Conservation (phyloP, 2,329 filamentous ascomycete species). For the Lecanoromycetidae sp. region DNA sequence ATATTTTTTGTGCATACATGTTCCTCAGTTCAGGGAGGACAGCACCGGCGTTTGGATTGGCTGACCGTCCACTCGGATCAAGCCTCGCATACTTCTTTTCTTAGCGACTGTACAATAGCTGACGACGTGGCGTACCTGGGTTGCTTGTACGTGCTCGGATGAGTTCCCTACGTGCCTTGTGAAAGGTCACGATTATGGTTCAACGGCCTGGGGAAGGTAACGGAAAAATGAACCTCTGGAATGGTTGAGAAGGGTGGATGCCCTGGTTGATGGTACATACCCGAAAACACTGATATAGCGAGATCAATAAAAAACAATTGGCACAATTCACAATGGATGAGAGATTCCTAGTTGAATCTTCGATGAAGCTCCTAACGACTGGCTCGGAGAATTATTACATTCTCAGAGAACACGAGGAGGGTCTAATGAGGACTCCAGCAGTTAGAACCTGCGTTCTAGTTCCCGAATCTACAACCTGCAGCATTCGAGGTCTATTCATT, state of each 20-base stretch:
- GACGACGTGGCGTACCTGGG: slow-evolving; percentile 5
- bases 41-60: slow-evolving; percentile 4
- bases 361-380: no score
- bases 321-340: no score
- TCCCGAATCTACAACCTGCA: no score
- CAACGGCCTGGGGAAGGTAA: slow-evolving; percentile 3
- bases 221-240: neutral
- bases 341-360: no score
- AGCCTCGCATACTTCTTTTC: slow-evolving; percentile 1
- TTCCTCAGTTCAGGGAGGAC: neutral
- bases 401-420: no score
- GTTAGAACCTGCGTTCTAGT: no score
- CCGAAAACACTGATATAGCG: slow-evolving; percentile 1
- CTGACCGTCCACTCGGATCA: slow-evolving; percentile 1
- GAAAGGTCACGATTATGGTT: neutral
- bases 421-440: no score
- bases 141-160: slow-evolving; percentile 9
- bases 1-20: neutral
- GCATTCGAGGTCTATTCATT: no score
- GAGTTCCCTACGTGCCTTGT: slow-evolving; percentile 6
- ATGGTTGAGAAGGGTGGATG: neutral
- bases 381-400: no score
- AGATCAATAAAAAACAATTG: no score
- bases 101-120: slow-evolving; percentile 10
- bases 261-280: slow-evolving; percentile 5